These are phyloP conservation scores for Asterophora lycoperdoides DNA, from an alignment of 768 basidiomycete genomes.

Conservation along the genomic window DNA sequence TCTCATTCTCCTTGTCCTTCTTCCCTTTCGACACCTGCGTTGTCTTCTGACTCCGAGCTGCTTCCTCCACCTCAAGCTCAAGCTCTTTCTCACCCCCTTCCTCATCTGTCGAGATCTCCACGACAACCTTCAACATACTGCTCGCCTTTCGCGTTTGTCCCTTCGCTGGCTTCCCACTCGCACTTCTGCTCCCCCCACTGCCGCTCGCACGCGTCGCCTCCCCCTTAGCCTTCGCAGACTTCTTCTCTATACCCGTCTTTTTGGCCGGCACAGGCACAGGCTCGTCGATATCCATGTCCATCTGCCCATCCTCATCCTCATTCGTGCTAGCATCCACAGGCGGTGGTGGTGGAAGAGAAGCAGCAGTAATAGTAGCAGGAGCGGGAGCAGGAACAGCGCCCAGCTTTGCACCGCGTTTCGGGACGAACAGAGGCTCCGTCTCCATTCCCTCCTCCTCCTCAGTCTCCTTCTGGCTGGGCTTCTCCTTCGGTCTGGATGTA, in stretches of 20 bases:
- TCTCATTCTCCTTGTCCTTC: neutral
- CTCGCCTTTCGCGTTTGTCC: constrained; percentile 13
- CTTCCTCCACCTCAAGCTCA: constrained; percentile 8
- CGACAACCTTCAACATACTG: constrained; percentile 27
- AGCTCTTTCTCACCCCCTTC: constrained; percentile 25
- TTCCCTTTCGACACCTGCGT: neutral
- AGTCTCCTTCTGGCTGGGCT: neutral
- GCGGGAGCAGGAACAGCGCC: neutral
- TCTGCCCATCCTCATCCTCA: neutral
- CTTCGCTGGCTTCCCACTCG: neutral
- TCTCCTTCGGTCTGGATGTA: neutral
- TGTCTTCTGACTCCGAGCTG: constrained; percentile 1
- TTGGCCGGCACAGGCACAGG: neutral
- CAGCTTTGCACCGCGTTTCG: constrained; percentile 11
- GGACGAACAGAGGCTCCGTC: constrained; percentile 10
- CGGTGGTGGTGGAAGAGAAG: neutral
- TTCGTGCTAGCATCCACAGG: neutral
- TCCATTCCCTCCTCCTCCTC: constrained; percentile 4
- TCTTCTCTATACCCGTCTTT: constrained; percentile 2
- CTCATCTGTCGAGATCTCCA: constrained; percentile 40
- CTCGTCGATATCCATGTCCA: constrained; percentile 5
- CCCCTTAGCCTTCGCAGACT: constrained; percentile 1
- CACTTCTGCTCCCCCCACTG: no score
- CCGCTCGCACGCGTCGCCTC: neutral
- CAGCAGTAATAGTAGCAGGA: no score